phyloP scores from a whole-genome alignment of 345 rosid species.

The Melaleuca quinquenervia region DNA sequence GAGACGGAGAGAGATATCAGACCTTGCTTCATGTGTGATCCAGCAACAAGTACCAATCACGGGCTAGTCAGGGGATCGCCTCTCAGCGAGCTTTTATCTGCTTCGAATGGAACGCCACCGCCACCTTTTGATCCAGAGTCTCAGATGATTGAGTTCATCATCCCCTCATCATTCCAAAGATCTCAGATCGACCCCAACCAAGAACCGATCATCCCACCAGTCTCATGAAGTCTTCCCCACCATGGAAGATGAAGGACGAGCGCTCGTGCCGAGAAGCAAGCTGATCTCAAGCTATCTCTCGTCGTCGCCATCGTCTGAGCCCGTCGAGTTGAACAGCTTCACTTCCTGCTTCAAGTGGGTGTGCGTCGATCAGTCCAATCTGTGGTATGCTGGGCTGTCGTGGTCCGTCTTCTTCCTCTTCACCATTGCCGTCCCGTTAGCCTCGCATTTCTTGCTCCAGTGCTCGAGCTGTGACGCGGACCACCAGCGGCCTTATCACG shows the following conservation, averaged over 20 bases:
- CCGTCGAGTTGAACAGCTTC: slow-evolving; percentile 23
- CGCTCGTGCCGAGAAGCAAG: neutral
- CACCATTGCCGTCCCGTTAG: slow-evolving; percentile 44
- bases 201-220: neutral
- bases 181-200: neutral
- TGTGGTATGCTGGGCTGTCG: slow-evolving; percentile 38
- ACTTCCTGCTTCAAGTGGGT: slow-evolving; percentile 35
- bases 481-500: slow-evolving; percentile 74
- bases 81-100: neutral
- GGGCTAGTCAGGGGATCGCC: neutral
- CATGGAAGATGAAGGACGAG: slow-evolving; percentile 27
- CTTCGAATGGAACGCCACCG: neutral
- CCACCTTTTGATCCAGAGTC: neutral
- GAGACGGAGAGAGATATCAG: neutral
- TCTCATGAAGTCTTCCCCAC: slow-evolving; percentile 2
- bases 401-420: slow-evolving; percentile 69
- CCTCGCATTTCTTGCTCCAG: slow-evolving; percentile 55
- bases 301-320: neutral
- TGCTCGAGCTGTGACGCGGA: slow-evolving; percentile 56
- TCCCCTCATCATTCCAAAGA: neutral
- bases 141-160: neutral
- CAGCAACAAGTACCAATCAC: neutral
- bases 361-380: slow-evolving; percentile 50
- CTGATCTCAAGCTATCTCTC: neutral
- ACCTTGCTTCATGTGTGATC: neutral